phyloP scores from a whole-genome alignment of 331 rosid species.

The Phaseolus coccineus region DNA sequence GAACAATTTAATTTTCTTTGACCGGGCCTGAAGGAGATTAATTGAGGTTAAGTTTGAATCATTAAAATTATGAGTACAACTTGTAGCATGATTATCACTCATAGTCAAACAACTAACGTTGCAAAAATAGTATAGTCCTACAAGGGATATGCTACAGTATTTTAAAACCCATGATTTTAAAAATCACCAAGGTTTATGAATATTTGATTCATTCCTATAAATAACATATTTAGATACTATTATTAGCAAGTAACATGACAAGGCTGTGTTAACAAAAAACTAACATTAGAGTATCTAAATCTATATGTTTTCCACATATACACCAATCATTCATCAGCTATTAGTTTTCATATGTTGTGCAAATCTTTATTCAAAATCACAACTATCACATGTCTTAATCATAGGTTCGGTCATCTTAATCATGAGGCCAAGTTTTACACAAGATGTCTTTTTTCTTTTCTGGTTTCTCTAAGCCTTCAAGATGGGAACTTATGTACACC shows the following conservation, averaged over 20 bases:
- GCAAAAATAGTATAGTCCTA: not conserved
- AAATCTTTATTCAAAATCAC: conserved; percentile 51
- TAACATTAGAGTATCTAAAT: not conserved
- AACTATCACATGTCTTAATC: conserved; percentile 46
- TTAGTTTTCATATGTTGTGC: conserved; percentile 36
- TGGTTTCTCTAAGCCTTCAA: conserved; percentile 9
- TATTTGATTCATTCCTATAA: not conserved
- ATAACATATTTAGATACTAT: not conserved
- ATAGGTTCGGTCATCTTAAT: conserved; percentile 31
- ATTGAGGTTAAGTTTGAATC: too few relatives aligned
- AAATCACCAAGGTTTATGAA: not conserved
- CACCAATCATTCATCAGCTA: conserved; percentile 4
- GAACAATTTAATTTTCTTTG: too few relatives aligned
- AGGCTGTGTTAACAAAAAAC: not conserved
- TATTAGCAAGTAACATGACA: not conserved
- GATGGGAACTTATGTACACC: conserved; percentile 53
- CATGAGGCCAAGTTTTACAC: conserved; percentile 39
- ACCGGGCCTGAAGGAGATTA: too few relatives aligned
- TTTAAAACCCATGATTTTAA: not conserved
- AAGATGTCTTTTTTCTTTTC: conserved; percentile 9
- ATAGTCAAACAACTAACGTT: not conserved
- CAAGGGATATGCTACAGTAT: not conserved
- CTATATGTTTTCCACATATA: not conserved
- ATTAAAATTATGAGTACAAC: not conserved
- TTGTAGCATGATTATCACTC: not conserved